phyloP scores from a whole-genome alignment of 202 grass and related monocot genomes.

The Cymbopogon flexuosus region DNA sequence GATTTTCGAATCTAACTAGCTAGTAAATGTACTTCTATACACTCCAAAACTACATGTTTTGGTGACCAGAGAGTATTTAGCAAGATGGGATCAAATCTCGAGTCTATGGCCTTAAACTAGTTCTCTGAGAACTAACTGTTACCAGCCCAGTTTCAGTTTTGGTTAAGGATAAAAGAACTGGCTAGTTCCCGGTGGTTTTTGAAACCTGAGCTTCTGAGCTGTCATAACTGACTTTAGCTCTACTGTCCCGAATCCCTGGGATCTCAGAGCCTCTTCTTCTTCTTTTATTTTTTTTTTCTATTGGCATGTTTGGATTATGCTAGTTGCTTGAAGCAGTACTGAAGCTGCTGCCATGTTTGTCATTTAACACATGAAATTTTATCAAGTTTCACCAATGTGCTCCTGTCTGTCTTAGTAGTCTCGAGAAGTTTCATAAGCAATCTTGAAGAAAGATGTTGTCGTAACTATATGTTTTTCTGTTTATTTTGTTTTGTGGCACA shows the following conservation, averaged over 20 bases:
- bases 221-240: not conserved
- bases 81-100: not conserved
- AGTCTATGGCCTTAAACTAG: not conserved
- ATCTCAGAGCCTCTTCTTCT: not conserved
- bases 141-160: not conserved
- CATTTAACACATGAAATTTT: not conserved
- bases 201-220: not conserved
- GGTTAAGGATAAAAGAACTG: not conserved
- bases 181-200: not conserved
- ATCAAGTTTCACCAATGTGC: not conserved
- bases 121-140: not conserved
- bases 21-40: not conserved
- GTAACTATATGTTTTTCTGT: not conserved
- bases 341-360: constrained; percentile 5
- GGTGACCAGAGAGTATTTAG: not conserved
- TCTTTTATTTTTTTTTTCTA: no score
- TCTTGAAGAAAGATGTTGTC: not conserved
- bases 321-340: not conserved
- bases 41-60: not conserved
- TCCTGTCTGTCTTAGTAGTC: not conserved
- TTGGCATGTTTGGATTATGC: not conserved
- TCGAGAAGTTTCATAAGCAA: not conserved
- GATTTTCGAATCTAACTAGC: not conserved
- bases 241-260: no score
- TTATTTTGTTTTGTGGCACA: constrained; percentile 23